Conservation (phyloP, 2,329 filamentous ascomycete species). For the Ophiocordyceps camponoti-saundersi region DNA sequence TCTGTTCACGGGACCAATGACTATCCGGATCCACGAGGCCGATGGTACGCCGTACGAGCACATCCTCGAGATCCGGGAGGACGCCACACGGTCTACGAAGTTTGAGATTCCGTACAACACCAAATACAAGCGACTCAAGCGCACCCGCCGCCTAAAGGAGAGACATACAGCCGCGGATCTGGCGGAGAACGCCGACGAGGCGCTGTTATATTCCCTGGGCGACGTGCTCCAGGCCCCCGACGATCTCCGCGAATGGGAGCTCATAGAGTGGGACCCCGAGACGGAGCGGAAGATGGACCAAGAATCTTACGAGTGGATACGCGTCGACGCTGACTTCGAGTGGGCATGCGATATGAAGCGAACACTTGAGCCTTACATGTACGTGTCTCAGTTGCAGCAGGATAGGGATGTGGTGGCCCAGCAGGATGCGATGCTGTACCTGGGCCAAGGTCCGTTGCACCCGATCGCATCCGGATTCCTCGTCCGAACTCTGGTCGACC, state of each 20-base stretch:
- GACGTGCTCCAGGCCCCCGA: constrained; percentile 74
- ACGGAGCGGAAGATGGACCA: constrained; percentile 85
- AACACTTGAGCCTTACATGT: constrained; percentile 91
- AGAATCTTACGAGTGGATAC: constrained; percentile 97
- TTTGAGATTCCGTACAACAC: constrained; percentile 98
- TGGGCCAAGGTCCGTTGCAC: constrained; percentile 50
- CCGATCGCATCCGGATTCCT: constrained; percentile 79
- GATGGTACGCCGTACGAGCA: constrained; percentile 97
- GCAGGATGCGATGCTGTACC: constrained; percentile 58
- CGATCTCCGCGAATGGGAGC: constrained; percentile 67
- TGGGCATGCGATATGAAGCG: constrained; percentile 79
- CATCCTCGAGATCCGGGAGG: constrained; percentile 87
- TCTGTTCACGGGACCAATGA: constrained; percentile 93
- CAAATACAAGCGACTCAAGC: constrained; percentile 93
- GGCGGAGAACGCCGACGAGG: constrained; percentile 51
- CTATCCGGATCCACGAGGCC: constrained; percentile 91
- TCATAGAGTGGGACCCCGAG: constrained; percentile 78
- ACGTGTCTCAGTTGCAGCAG: constrained; percentile 89
- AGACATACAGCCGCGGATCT: constrained; percentile 42
- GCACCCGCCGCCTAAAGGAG: constrained; percentile 69
- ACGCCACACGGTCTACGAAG: constrained; percentile 53
- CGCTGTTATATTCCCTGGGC: constrained; percentile 78
- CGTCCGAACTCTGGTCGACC: constrained; percentile 76
- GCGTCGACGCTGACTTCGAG: constrained; percentile 94
- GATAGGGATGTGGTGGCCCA: constrained; percentile 92